Base-by-base conservation (phyloP, 305 asterid genomes). In the Fraxinus floribunda region DNA sequence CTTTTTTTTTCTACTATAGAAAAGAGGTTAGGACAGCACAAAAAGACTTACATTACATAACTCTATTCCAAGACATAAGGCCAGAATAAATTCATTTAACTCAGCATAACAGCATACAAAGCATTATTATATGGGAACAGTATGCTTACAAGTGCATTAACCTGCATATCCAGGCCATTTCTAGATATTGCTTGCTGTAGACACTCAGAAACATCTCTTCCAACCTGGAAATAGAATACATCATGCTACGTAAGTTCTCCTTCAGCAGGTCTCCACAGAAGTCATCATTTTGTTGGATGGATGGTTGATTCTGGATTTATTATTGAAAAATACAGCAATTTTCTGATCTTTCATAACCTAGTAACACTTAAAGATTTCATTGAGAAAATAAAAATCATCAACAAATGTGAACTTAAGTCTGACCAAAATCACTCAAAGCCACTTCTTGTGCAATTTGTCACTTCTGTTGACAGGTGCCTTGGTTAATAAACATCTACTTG, bases 101-200 rank as follows among this genome's bases (percentile, higher is more conserved):
- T 3, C 75, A 39, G 26, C 36, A 82, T 76, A 66, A 70, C 73
- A 66, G 11, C 46, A 57, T 8, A 79, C 46, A 38, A 22, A 64
- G 26, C 18, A 7, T 22, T 44, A 78, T 7, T 8, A 1, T 18
- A 38, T 29, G 13, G 71, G 34, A 79, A 80, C 9, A 57, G 75
- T 75, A 38, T 77, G 64, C 97, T 91, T 89, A 94, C 98, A 71
- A 94, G 93, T 84, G 90, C 97, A 85, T 93, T 83, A 64, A 94
- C 98, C 79, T 85, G 89, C 91, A 94, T 88, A 81, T 92, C 88
- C 36, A 92, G 89, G 84, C 93, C 97, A 62, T 83, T 91, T 71
- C 90, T 91, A 86, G 89, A 57, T 82, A 93, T 84, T 71, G 97
- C 97, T 83, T 86, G 85, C 81, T 90, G 91, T 72, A 94, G 86